A percentile compares a stretch with the other conserved stretches of the same genome.
These are phyloP conservation scores for Beauveria medogensis DNA, from an alignment of 2,329 filamentous ascomycete genomes.

Conservation along the genomic window DNA sequence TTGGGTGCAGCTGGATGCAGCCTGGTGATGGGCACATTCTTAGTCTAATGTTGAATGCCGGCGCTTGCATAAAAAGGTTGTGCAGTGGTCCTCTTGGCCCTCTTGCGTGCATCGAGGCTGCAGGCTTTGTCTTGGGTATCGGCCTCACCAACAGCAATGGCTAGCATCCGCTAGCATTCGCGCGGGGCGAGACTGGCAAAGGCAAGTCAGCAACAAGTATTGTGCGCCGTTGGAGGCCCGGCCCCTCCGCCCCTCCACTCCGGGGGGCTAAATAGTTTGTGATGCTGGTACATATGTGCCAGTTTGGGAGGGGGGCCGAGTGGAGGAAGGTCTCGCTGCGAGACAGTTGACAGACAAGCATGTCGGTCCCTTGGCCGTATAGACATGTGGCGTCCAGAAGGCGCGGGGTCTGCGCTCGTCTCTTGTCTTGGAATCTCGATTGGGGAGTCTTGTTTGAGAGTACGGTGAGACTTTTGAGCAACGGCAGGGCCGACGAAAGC, in stretches of 20 bases:
- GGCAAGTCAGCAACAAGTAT: background rate
- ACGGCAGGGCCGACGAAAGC: background rate
- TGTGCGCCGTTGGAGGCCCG: constrained; percentile 6
- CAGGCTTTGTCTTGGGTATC: background rate
- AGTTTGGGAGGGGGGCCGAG: background rate
- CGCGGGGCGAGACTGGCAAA: background rate
- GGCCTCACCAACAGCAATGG: constrained; percentile 2
- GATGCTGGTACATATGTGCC: background rate
- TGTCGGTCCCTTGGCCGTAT: background rate
- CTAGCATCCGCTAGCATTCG: too few relatives aligned
- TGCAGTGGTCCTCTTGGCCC: background rate
- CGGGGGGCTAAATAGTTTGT: background rate
- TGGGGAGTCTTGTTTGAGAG: background rate
- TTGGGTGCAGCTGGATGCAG: background rate
- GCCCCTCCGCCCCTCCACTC: constrained; percentile 1
- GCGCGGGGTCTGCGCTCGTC: background rate
- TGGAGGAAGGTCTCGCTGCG: background rate
- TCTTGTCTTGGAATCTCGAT: background rate
- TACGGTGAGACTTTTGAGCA: background rate
- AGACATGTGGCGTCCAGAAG: background rate
- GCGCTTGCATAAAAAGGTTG: constrained; percentile 1
- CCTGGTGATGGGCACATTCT: background rate
- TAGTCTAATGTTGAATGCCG: background rate
- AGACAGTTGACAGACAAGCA: background rate
- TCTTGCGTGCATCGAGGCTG: constrained; percentile 3